These are phyloP conservation scores for Stenogyne calaminthoides DNA, from an alignment of 305 asterid genomes.

Conservation along the genomic window DNA sequence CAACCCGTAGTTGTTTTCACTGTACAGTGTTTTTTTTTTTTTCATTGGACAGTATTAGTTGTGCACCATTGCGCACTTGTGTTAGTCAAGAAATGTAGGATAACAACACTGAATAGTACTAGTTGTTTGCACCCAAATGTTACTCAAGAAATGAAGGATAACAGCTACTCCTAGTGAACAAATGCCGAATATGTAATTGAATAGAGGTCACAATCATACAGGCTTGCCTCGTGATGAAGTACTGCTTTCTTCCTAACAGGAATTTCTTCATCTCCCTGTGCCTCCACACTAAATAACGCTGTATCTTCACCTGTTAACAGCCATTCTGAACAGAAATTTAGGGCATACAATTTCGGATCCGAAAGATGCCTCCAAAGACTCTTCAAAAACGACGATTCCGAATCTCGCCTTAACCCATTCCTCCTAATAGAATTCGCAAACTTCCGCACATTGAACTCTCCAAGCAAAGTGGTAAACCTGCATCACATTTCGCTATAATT, in stretches of 20 bases:
- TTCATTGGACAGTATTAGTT: no score
- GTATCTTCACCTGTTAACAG: conserved; percentile 61
- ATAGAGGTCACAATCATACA: conserved; percentile 32
- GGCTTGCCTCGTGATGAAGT: conserved; percentile 87
- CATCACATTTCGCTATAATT: conserved; percentile 20
- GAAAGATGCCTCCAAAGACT: conserved; percentile 47
- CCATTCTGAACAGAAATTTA: conserved; percentile 67
- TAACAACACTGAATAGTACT: background rate
- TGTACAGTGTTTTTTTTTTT: no score
- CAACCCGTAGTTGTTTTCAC: no score
- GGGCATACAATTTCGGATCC: conserved; percentile 58
- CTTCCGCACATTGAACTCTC: conserved; percentile 71
- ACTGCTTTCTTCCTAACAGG: conserved; percentile 62
- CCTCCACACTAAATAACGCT: conserved; percentile 51
- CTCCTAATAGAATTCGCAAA: conserved; percentile 45
- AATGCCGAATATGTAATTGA: background rate
- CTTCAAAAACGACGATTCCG: conserved; percentile 45
- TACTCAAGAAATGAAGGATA: background rate
- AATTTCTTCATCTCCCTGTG: conserved; percentile 37
- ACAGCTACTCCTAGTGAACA: background rate
- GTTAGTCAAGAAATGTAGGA: background rate
- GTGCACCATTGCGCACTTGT: no score
- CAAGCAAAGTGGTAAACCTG: conserved; percentile 68
- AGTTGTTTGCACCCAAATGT: no score
- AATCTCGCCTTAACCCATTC: conserved; percentile 33